Evolutionary conservation across 108 stramenopile genomes (phyloP).

Genomic region (Licmophora abbreviata): DNA sequence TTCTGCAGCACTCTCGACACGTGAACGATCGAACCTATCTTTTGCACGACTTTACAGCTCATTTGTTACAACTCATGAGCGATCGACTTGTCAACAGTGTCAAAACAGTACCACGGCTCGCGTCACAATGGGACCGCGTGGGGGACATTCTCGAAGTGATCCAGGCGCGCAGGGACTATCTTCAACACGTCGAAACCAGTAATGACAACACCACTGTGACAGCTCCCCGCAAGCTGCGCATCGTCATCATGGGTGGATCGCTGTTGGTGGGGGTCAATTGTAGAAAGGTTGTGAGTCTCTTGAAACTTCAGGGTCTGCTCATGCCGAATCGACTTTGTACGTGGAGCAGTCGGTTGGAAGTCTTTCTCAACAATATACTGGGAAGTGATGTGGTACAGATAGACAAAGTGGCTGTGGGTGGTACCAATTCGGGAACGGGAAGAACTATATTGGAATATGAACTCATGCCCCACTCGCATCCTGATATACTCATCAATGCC

Average conservation of each 20-base stretch:
- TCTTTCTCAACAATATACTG: constrained; percentile 18
- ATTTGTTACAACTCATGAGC: too few species aligned
- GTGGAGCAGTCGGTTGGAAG: constrained; percentile 47
- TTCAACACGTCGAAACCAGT: neutral
- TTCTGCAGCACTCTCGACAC: too few species aligned
- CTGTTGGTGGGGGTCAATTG: constrained; percentile 71
- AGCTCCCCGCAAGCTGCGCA: constrained; percentile 50
- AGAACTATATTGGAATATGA: constrained; percentile 63
- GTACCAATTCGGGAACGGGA: constrained; percentile 68
- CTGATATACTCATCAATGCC: constrained; percentile 72
- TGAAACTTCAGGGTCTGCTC: constrained; percentile 22
- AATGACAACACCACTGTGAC: neutral
- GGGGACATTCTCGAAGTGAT: constrained; percentile 12
- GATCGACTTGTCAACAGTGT: too few species aligned
- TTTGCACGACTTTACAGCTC: too few species aligned
- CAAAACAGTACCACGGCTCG: neutral
- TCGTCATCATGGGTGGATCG: constrained; percentile 69
- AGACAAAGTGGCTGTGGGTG: constrained; percentile 60
- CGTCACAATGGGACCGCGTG: constrained; percentile 4
- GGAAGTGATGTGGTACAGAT: constrained; percentile 27
- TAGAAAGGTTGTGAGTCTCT: constrained; percentile 36
- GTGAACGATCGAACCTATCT: too few species aligned
- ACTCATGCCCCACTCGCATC: constrained; percentile 43
- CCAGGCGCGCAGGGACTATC: constrained; percentile 6
- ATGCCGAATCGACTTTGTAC: constrained; percentile 44